Evolutionary conservation across 1,284 basidiomycete species (phyloP), one percentile per base, ranked within the genome.

Genomic region (Hypsizygus ulmarius): DNA sequence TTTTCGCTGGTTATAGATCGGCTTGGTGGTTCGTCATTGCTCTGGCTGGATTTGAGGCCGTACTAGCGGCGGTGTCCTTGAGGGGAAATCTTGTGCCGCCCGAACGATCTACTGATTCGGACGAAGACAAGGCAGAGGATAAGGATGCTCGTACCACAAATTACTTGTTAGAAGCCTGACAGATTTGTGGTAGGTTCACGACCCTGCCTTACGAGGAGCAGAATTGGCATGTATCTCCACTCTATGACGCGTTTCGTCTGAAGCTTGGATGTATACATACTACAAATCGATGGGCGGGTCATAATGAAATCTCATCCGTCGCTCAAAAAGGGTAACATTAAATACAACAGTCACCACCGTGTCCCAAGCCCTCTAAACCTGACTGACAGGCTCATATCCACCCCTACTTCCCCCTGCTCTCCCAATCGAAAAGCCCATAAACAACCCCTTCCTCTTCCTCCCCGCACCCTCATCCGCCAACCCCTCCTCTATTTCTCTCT

Each of bases 351-450:
- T n/a, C n/a, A n/a, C n/a, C n/a, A n/a, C n/a, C n/a, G n/a, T n/a
- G n/a, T n/a, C n/a, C n/a, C n/a, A n/a, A n/a, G n/a, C n/a, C n/a
- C 21, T 43, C 33, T 50, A 74, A 34, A 71, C 80, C 64, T 82
- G 81, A 60, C 72, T 82, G 53, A 84, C 73, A 54, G 81, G 81
- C 59, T 83, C 81, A 59, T 84, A 82, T 36, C 77, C 80, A 35
- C 66, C 68, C 40, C 79, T 64, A 59, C 74, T 74, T 51, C 74
- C 71, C 37, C 75, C 66, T 25, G 62, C 58, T 27, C 68, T 58
- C 39, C 73, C 65, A 32, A 77, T 58, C 15, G 75, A 72, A 43
- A 82, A 62, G 34, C 78, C 76, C 74, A 81, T 74, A 40, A 77
- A 73, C 51, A 77, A 50, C 1, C 72, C 64, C 52, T 71, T 71